Base-by-base conservation (phyloP, 495 filamentous ascomycete genomes). In the Penicillium verhagenii region DNA sequence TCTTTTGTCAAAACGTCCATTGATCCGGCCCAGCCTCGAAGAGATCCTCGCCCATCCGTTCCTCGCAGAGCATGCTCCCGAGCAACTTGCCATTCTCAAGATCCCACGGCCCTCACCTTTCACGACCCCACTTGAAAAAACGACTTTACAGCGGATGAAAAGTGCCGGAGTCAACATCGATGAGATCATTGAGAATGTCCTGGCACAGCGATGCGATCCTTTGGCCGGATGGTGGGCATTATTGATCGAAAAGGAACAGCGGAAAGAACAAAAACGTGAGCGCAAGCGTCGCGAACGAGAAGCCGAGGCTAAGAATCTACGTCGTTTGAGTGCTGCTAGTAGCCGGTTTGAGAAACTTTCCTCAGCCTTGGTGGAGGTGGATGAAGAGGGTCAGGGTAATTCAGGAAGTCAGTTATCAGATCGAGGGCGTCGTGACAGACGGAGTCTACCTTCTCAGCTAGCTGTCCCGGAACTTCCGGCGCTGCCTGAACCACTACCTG, bases 151-250 rank as follows among this genome's bases (percentile, higher is more conserved):
- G 58, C 84, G 94, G 43, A 97, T 98, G 94, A 88, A 90, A 52
- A 90, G 90, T 57, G 95, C 94, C 3, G 94, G 94, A 0, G 90
- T 97, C 28, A 90, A 97, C 67, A 92, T 96, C 52, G 94, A 98
- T 62, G 79, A 88, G 50, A 90, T 98, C 19, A 92, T 97, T 58
- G 92, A 96, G 61, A 91, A 96, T 58, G 94, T 98, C 21, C 75
- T 96, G 11, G 84, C 93, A 7, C 89, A 95, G 63, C 79, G 87
- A 58, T 97, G 95, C 63, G 92, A 98, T 68, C 79, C 82, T 9
- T 73, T 98, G 33, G 92, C 92, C 44, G 94, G 94, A 9, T 98
- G 94, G 94, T 98, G 94, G 94, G 89, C 90, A 16, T 72, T 98
- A 21, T 71, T 97, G 53, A 88, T 97, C 47, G 94, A 97, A 65